Evolutionary conservation across 495 filamentous ascomycete species (phyloP), one percentile per base, ranked within the genome.

Genomic region (Emericellopsis terricola): DNA sequence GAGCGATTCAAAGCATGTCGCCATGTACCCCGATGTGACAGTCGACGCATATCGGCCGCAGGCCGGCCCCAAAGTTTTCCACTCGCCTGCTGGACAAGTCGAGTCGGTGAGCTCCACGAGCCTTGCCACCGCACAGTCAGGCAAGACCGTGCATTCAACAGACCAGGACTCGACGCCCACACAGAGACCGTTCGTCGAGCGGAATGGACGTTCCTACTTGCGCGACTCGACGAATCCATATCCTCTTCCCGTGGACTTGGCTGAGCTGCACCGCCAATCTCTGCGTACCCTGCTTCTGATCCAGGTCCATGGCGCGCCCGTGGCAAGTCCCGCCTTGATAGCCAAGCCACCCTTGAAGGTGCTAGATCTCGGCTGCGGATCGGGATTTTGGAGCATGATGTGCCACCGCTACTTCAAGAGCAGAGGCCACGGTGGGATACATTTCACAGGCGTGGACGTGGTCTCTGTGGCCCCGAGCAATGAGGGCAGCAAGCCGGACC

Each of bases 331-430:
- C 9, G 63, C 64, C 28, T 60, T 76, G 27, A 53, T 64, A 21
- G 61, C 69, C 40, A 68, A 66, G 31, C 77, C 78, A 15, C 86
- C 85, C 0, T 63, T 64, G 41, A 77, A 74, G 39, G 73, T 96
- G 14, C 60, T 96, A 29, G 87, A 96, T 46, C 52, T 94, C 34
- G 83, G 78, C 23, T 96, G 87, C 53, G 87, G 87, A 5, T 79
- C 79, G 11, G 87, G 73, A 18, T 74, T 87, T 41, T 94, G 87
- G 87, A 85, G 81, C 40, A 76, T 78, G 50, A 66, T 78, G 55
- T 89, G 81, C 50, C 77, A 87, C 52, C 66, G 78, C 15, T 73
- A 81, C 51, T 78, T 86, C 44, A 59, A 63, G 27, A 62, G 62
- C 17, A 61, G 62, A 15, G 81, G 79, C 7, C 59, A 74, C 38